Conservation (phyloP, 176 grass and related monocot genomes). For the Panicum miliaceum region DNA sequence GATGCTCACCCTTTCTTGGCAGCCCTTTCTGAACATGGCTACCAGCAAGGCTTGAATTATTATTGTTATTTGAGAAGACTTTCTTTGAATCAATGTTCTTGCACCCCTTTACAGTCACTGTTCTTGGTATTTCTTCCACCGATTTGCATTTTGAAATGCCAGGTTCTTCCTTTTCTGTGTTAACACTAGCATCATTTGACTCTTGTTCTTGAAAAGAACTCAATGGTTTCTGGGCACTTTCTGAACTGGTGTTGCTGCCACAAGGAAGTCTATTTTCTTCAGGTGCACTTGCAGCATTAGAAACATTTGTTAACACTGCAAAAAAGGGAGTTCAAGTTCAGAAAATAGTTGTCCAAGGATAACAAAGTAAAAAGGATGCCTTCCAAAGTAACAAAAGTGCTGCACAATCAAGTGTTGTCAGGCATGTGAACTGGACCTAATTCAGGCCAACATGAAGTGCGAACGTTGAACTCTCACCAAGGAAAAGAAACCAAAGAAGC, state of each 20-base stretch:
- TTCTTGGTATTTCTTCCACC: slow-evolving; percentile 57
- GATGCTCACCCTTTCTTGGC: slow-evolving; percentile 53
- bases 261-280: slow-evolving; percentile 42
- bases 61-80: slow-evolving; percentile 48
- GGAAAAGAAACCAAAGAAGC: slow-evolving; percentile 8
- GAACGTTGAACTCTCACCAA: not conserved
- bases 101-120: slow-evolving; percentile 54
- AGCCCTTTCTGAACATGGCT: slow-evolving; percentile 53
- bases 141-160: slow-evolving; percentile 67
- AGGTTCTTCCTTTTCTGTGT: slow-evolving; percentile 62
- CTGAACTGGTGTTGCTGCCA: slow-evolving; percentile 42
- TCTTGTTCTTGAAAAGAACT: slow-evolving; percentile 53
- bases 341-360: not conserved
- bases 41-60: slow-evolving; percentile 44
- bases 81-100: slow-evolving; percentile 74
- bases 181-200: slow-evolving; percentile 58
- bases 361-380: not conserved
- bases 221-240: slow-evolving; percentile 40
- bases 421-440: not conserved
- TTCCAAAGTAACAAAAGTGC: not conserved
- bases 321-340: not conserved
- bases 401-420: not conserved
- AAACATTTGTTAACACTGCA: slow-evolving; percentile 43
- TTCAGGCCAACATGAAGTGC: not conserved
- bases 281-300: slow-evolving; percentile 6